A percentile compares a stretch with the other conserved stretches of the same genome.
Evolutionary conservation across 1,284 basidiomycete species (phyloP).

Genomic region (Pascua guehoae): DNA sequence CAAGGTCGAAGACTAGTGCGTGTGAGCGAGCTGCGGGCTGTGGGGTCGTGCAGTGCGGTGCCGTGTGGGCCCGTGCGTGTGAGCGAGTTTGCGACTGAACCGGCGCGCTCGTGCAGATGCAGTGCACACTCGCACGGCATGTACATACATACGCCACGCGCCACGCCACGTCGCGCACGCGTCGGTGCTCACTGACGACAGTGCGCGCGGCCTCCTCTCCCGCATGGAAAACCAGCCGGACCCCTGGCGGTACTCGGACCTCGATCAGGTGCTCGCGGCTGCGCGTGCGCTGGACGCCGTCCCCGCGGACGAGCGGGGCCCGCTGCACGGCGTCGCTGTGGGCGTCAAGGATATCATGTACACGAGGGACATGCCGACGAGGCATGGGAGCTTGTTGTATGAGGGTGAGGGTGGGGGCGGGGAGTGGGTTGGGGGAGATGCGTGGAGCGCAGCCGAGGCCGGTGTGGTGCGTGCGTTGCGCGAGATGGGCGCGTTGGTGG

Average conservation of each 20-base stretch:
- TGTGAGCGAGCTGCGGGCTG: background rate
- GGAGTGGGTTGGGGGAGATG: conserved; percentile 21
- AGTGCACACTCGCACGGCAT: too few species aligned
- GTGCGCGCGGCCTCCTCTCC: conserved; percentile 21
- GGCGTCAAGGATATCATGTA: conserved; percentile 35
- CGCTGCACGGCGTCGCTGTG: conserved; percentile 33
- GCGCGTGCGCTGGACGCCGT: conserved; percentile 31
- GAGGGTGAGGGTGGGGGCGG: conserved; percentile 20
- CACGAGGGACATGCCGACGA: conserved; percentile 37
- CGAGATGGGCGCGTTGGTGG: conserved; percentile 33
- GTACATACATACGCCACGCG: too few species aligned
- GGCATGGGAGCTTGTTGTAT: conserved; percentile 28
- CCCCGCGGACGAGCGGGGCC: conserved; percentile 25
- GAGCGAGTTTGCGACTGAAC: too few species aligned
- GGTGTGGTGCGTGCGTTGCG: conserved; percentile 23
- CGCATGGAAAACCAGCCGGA: conserved; percentile 19
- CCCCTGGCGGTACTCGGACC: conserved; percentile 33
- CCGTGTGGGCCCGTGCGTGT: too few species aligned
- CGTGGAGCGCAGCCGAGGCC: conserved; percentile 11
- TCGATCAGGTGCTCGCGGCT: conserved; percentile 20
- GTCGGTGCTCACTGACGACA: conserved; percentile 4
- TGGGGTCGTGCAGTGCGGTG: too few species aligned
- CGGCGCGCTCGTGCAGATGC: too few species aligned
- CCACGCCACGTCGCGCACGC: too few species aligned
- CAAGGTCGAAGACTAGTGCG: conserved; percentile 28